Base-by-base conservation (phyloP, 805 yeast species). In the Tanozyma kutaoensis region DNA sequence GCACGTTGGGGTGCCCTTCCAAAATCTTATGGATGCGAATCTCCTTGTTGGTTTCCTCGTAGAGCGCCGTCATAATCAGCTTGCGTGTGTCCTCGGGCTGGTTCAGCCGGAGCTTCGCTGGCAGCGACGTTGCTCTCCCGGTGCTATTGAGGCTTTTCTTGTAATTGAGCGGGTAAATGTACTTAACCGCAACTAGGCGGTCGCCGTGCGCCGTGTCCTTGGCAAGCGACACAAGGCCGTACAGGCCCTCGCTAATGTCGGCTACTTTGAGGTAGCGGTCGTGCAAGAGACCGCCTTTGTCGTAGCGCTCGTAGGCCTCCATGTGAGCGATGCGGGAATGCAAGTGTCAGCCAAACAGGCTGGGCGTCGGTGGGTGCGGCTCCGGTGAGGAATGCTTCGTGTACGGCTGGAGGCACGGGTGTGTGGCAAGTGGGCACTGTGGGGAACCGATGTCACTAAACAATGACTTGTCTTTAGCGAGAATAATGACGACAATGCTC, bases 171-270 rank as follows among this genome's bases (percentile, higher is more conserved):
- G 80, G 76, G 39, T 72, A 76, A 29, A 85, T 76, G 46, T 80
- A 81, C 53, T 88, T 86, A 34, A 88, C 72, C 3, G 96, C 97
- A 16, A 80, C 93, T 25, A 79, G 52, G 29, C 59, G 55, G 35
- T 59, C 42, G 17, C 47, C 39, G 17, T 45, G 32, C 21, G 58
- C 52, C 15, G 64, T 61, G 48, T 88, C 95, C 41, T 72, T 74
- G 8, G 95, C 96, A 15, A 88, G 62, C 2, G 93, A 74, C 7
- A 88, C 97, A 25, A 79, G 68, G 27, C 97, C 97, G 50, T 82
- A 88, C 0, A 96, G 82, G 17, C 97, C 97, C 49, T 82, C 86
- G 45, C 86, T 81, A 32, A 88, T 69, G 44, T 75, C 81, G 31
- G 70, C 72, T 14, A 84, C 62, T 39, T 76, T 76, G 31, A 59